Base-by-base conservation (phyloP, 257 asterid genomes). In the Eucommia ulmoides region DNA sequence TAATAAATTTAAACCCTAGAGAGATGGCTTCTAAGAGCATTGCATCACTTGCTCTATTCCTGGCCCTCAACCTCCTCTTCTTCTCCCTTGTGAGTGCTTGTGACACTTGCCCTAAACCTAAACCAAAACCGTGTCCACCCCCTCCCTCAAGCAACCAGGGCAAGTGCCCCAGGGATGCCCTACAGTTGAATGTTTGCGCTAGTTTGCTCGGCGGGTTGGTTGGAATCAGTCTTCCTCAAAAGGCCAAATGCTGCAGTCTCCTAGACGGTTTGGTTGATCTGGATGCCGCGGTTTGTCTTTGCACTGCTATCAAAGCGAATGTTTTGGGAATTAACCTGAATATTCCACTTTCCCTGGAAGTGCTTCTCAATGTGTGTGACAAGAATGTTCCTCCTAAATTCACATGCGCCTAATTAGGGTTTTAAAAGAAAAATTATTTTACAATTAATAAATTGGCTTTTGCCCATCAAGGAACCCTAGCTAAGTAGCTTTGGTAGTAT, bases 301-400 rank as follows among this genome's bases (percentile, higher is more conserved):
- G 93, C 73, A 81, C 80, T 5, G 87, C 87, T 38, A 59, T 81
- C 41, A 75, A 65, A 55, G 87, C 87, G 1, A 78, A 78, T 3
- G 3, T 77, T 60, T 57, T 81, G 54, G 87, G 86, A 14, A 78
- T 77, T 48, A 67, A 78, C 69, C 79, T 78, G 19, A 72, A 75
- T 50, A 41, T 78, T 50, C 83, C 83, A 14, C 10, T 77, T 62
- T 73, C 83, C 11, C 64, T 81, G 1, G 74, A 67, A 51, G 33
- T 77, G 70, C 66, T 81, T 44, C 80, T 75, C 9, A 70, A 66
- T 57, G 44, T 35, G 11, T 81, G 93, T 61, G 63, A 74, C 53
- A 81, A 75, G 70, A 59, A 56, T 45, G 71, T 49, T 41, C 92
- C 83, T 22, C 1, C 59, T 5, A 81, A 69, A 12, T 81, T 72